These are phyloP conservation scores for Macrolepiota fuliginosa DNA, from an alignment of 768 basidiomycete genomes.

Conservation along the genomic window DNA sequence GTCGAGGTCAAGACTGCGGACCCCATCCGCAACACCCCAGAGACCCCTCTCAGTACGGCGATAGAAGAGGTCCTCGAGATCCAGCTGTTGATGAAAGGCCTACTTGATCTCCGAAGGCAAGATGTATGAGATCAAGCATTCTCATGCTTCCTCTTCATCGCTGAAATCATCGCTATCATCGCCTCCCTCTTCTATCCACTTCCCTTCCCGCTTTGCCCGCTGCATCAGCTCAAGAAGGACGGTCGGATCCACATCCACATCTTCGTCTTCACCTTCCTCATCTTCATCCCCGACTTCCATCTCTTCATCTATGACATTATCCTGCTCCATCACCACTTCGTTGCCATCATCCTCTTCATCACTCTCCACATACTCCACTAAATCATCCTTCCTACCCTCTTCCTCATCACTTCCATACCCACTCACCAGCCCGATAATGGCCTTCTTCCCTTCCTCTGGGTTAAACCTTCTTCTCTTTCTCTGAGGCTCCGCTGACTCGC, in stretches of 20 bases:
- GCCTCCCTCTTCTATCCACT: constrained; percentile 22
- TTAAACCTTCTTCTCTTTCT: constrained; percentile 60
- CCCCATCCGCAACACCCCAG: constrained; percentile 76
- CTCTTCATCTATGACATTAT: constrained; percentile 54
- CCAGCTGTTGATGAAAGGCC: constrained; percentile 80
- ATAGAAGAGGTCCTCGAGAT: constrained; percentile 79
- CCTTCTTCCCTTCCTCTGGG: constrained; percentile 46
- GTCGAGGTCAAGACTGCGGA: constrained; percentile 84
- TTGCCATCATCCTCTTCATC: constrained; percentile 33
- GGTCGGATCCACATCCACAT: constrained; percentile 16
- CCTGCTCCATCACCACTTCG: constrained; percentile 27
- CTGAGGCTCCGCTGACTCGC: constrained; percentile 32
- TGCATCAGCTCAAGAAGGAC: constrained; percentile 14
- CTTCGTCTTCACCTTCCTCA: constrained; percentile 20
- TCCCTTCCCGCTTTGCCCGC: constrained; percentile 16
- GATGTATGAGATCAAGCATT: constrained; percentile 45
- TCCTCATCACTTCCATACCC: constrained; percentile 52
- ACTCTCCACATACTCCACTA: constrained; percentile 50
- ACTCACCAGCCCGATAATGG: constrained; percentile 43
- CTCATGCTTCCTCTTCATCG: neutral
- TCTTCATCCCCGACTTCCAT: constrained; percentile 46
- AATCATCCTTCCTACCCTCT: constrained; percentile 28
- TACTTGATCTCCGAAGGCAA: constrained; percentile 73
- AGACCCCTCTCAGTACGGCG: constrained; percentile 66
- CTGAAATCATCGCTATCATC: constrained; percentile 12